Evolutionary conservation across 495 filamentous ascomycete genomes (phyloP).

Genomic region (Hyphodiscus hymeniophilus): DNA sequence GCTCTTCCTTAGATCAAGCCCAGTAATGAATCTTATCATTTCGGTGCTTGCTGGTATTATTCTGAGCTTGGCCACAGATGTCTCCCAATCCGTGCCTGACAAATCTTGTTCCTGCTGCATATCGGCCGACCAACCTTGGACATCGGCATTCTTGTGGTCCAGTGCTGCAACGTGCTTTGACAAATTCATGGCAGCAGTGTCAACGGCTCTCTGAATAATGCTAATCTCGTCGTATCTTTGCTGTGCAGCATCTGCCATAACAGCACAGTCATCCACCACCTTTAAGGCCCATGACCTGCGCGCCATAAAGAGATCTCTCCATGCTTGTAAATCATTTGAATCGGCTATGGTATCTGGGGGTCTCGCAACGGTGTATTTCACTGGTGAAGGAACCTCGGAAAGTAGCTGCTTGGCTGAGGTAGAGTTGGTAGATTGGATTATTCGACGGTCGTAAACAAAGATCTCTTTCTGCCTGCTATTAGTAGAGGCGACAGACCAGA

Average conservation of each 20-base stretch:
- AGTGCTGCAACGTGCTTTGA: slow-evolving; percentile 66
- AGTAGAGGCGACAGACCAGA: background rate
- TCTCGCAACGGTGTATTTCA: slow-evolving; percentile 45
- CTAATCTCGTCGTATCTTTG: slow-evolving; percentile 54
- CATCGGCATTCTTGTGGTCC: slow-evolving; percentile 64
- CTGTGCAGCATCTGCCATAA: slow-evolving; percentile 42
- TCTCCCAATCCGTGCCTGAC: slow-evolving; percentile 60
- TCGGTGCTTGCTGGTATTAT: slow-evolving; percentile 45
- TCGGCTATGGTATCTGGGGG: slow-evolving; percentile 69
- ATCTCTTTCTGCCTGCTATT: slow-evolving; percentile 60
- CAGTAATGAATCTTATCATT: slow-evolving; percentile 47
- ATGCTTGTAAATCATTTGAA: slow-evolving; percentile 66
- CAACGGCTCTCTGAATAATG: slow-evolving; percentile 62
- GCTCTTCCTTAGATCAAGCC: slow-evolving; percentile 32
- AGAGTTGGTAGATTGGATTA: slow-evolving; percentile 42
- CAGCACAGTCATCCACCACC: slow-evolving; percentile 53
- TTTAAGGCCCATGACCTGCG: slow-evolving; percentile 66
- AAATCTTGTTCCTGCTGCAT: slow-evolving; percentile 61
- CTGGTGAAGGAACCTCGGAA: slow-evolving; percentile 47
- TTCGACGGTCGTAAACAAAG: slow-evolving; percentile 75
- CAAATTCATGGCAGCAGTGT: slow-evolving; percentile 74
- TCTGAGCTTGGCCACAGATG: slow-evolving; percentile 51
- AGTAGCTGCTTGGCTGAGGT: slow-evolving; percentile 30
- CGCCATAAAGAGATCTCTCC: slow-evolving; percentile 71
- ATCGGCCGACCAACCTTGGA: slow-evolving; percentile 63